Conservation (phyloP, 2,329 filamentous ascomycete genomes). For the Gyromitra esculenta region DNA sequence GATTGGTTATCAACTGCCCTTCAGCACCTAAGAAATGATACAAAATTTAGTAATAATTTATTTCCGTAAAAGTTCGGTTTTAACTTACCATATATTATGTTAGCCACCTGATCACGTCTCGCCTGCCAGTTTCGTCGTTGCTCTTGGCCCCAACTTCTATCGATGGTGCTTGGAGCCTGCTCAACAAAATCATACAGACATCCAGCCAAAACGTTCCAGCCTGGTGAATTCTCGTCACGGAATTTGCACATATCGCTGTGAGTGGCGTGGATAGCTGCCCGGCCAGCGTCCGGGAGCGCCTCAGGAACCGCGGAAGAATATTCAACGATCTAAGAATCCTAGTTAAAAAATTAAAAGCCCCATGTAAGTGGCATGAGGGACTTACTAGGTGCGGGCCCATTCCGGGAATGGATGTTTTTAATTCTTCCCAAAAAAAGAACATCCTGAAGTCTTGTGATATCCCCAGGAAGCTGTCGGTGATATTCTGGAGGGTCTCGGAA, state of each 20-base stretch:
- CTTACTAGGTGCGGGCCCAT: constrained; percentile 55
- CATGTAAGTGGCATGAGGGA: neutral
- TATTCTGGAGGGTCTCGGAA: constrained; percentile 77
- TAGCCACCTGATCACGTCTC: constrained; percentile 34
- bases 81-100: constrained; percentile 41
- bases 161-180: constrained; percentile 60
- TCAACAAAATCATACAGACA: constrained; percentile 58
- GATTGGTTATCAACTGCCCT: constrained; percentile 28
- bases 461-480: constrained; percentile 77
- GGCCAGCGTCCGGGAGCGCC: constrained; percentile 55
- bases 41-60: constrained; percentile 1
- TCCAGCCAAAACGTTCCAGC: constrained; percentile 68
- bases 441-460: constrained; percentile 76
- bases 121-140: constrained; percentile 45
- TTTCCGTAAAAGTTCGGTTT: neutral
- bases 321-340: constrained; percentile 69
- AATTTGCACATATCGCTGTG: constrained; percentile 80
- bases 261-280: constrained; percentile 73
- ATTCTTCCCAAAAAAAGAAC: constrained; percentile 77
- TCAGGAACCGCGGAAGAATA: constrained; percentile 74
- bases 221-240: constrained; percentile 70
- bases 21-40: constrained; percentile 27
- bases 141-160: constrained; percentile 52
- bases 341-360: neutral
- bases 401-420: constrained; percentile 69